Base-by-base conservation (phyloP, 805 yeast genomes). In the Candida chauliodis region DNA sequence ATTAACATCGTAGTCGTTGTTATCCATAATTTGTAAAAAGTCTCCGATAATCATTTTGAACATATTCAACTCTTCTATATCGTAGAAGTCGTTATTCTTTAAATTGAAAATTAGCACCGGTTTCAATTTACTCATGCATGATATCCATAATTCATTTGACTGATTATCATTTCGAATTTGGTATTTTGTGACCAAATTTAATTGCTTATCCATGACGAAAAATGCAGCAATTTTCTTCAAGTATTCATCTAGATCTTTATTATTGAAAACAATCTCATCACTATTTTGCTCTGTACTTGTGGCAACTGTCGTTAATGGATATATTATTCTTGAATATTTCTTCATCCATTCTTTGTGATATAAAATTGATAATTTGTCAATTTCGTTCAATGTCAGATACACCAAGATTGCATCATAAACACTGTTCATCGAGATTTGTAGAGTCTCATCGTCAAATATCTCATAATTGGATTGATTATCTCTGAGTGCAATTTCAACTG, bases 391-490 rank as follows among this genome's bases (percentile, higher is more conserved):
- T 3, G 89, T 80, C 42, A 81, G 77, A 53, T 82, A 90, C 1
- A 93, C 95, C 49, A 90, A 69, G 19, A 86, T 75, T 3, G 95
- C 80, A 60, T 91, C 96, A 57, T 79, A 85, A 20, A 91, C 67
- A 5, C 89, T 84, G n/a, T 79, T 73, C 41, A 90, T 58, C 40
- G 81, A 80, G 22, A 88, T 47, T 27, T 53, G 55, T 17, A 59
- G 43, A 4, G 37, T 35, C 14, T 51, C 63, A 36, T 73, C 75
- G 6, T 69, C 63, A 34, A 81, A 60, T 2, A 81, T 69, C 47
- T 75, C 69, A 41, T 75, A 72, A 46, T 64, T 69, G 41, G 58
- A 55, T 36, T 65, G 62, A 0, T 81, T 71, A 31, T 77, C 79
- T 50, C 97, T 71, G 53, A 88, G 67, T 5, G 95, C 78, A 6